Conservation (phyloP, 2,329 filamentous ascomycete genomes). For the Aureobasidium zeae region DNA sequence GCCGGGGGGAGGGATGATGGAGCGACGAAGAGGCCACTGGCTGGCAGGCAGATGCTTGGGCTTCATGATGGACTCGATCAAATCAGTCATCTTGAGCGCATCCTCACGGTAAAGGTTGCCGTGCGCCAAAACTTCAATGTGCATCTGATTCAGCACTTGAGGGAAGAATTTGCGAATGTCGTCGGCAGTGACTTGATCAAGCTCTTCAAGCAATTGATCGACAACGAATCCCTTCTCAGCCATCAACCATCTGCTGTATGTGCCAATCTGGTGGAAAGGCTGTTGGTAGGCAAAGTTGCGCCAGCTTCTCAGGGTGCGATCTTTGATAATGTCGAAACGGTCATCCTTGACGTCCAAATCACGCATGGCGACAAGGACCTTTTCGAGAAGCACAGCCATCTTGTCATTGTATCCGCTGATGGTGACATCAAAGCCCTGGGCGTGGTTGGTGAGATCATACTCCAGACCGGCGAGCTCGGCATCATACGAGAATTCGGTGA, state of each 20-base stretch:
- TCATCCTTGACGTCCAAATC: conserved; percentile 78
- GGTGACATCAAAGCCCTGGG: conserved; percentile 64
- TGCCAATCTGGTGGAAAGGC: conserved; percentile 79
- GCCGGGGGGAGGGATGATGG: conserved; percentile 66
- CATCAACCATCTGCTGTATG: conserved; percentile 72
- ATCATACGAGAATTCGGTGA: conserved; percentile 92
- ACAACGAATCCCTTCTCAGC: conserved; percentile 68
- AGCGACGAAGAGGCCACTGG: conserved; percentile 72
- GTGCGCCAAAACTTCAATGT: conserved; percentile 80
- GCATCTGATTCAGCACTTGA: conserved; percentile 70
- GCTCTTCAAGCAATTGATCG: conserved; percentile 68
- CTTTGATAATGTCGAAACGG: conserved; percentile 84
- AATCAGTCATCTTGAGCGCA: conserved; percentile 71
- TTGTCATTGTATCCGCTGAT: conserved; percentile 96
- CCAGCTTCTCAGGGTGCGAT: conserved; percentile 65
- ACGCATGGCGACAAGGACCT: conserved; percentile 74
- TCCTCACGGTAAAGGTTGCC: conserved; percentile 95
- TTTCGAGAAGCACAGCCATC: conserved; percentile 78
- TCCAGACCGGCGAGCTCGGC: conserved; percentile 84
- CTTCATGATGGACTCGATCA: conserved; percentile 69
- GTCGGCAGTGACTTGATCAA: conserved; percentile 63
- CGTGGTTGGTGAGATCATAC: conserved; percentile 67
- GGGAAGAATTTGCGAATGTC: conserved; percentile 70
- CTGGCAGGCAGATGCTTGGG: conserved; percentile 62
- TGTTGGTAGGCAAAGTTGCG: conserved; percentile 83